Base-by-base conservation (phyloP, 2,329 filamentous ascomycete species). In the Colletotrichum lindemuthianum region DNA sequence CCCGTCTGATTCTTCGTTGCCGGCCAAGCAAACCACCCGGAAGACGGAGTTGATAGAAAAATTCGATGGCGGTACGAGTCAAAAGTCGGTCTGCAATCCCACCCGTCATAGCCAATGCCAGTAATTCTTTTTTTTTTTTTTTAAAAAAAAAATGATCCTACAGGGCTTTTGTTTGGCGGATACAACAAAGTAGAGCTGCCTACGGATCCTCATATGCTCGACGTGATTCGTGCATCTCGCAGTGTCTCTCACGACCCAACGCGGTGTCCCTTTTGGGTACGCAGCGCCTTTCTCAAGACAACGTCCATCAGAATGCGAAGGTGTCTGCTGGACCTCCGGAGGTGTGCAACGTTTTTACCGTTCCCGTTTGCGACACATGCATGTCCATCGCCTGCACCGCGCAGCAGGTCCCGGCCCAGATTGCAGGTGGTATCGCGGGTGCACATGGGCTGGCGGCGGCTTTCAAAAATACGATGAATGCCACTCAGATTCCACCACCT, bases 221-320 rank as follows among this genome's bases (percentile, higher is more conserved):
- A 65, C 59, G 52, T 65, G 65, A 68, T 68, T 68, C 60, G 67
- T 60, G 53, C 53, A 45, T 43, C 55, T 41, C 47, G 43, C 40
- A 45, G 56, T 63, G 51, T 43, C 41, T 67, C 60, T 60, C 55
- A 36, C 56, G 48, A 64, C 36, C 54, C 56, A 58, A 48, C 43
- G 34, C 48, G 45, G 49, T 54, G 59, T 60, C 53, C 54, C 58
- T 58, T 66, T 24, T 51, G 49, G 48, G 50, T 56, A 65, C 65
- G 67, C 60, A 65, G 64, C 63, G 58, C 59, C 53, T 58, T 44
- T 47, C 44, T 64, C 44, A 34, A 54, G 34, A 39, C 34, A 40
- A 15, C 41, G 43, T 57, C 65, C 65, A 65, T 53, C 67, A 49
- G 51, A 34, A 50, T 36, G 34, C 50, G 44, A 63, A 55, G 43